Evolutionary conservation across 2,329 filamentous ascomycete species (phyloP), one percentile per base, ranked within the genome.

Genomic region (Cyclaneusma minus): DNA sequence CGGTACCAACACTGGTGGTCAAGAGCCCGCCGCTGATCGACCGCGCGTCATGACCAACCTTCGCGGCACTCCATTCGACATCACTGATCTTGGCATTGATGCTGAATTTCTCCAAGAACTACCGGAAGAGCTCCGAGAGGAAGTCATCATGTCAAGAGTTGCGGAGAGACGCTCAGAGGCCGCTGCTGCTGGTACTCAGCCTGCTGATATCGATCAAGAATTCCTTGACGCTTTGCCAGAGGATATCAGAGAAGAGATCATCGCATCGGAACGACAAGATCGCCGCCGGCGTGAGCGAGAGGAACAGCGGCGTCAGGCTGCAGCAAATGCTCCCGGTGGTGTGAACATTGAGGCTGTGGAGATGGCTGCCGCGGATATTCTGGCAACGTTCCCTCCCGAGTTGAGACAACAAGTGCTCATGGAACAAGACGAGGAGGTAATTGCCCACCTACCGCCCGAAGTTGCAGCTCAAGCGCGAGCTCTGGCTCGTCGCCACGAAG

Each of bases 61-160:
- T 28, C 64, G 85, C 33, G 87, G 85, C 14, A 78, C 80, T 35
- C 74, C 89, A 42, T 69, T 92, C 28, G 89, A 98, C 48, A 89
- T 98, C 25, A 98, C 89, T 0, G 81, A 82, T 33, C 64, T 98
- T 34, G 85, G 87, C 25, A 95, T 98, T 40, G 89, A 98, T 46
- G 69, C 79, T 10, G 85, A 92, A 30, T 98, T 94, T 51, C 68
- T 98, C 5, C 82, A 89, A 32, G 91, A 87, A n/a, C 58, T 98
- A n/a, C 89, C 89, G 0, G 89, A 98, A 41, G 91, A 98, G 34
- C 74, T 95, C 45, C 69, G 89, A 23, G 87, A 95, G 50, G 89
- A 98, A 48, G 89, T 98, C 25, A 81, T 98, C 37, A 83, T 91
- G 49, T 75, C 85, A 35, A 84, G 92, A 32, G 68, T 93, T 35